Base-by-base conservation (phyloP, 108 stramenopile genomes). In the Cyclostephanos tholiformis region DNA sequence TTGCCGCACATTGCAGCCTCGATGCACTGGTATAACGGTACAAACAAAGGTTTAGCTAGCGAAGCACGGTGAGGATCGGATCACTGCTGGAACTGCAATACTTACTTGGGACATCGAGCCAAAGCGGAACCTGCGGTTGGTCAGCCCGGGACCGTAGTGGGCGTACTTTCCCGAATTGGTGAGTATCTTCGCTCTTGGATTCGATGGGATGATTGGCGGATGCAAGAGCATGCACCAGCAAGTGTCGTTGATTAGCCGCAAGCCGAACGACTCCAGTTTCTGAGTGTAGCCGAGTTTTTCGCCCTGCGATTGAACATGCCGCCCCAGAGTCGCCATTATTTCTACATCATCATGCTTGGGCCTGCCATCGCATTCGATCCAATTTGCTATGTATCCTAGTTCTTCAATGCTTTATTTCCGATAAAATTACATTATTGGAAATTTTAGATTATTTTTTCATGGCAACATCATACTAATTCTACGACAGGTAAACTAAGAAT, bases 141-240 rank as follows among this genome's bases (percentile, higher is more conserved):
- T 89, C 68, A 94, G 72, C 14, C 89, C 93, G 0, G 93, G 93
- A 35, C 91, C 91, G 74, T 86, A 85, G 60, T 87, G 87, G 3
- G 88, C 94, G 77, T 95, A 95, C 59, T 95, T 95, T 12, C 88
- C 94, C 74, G 87, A 88, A 55, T 91, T 92, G 16, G 91, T 92
- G 68, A 92, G 50, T 44, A 91, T 89, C n/a, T 53, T 79, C 20
- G 85, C 82, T 51, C 76, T 68, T 0, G 76, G 71, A 19, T 83
- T 57, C 19, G 66, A 56, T 12, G 92, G 92, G 23, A 94, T 89
- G 65, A 94, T 84, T 0, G 93, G 93, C 20, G 89, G 85, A 51
- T 95, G 84, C 59, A 91, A 58, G 13, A 95, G 81, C 94, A 95
- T 95, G 62, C 94, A 95, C 94, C 94, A 95, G 63, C 94, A 95